phyloP scores from a whole-genome alignment of 495 filamentous ascomycete species.

The Cudoniella acicularis region DNA sequence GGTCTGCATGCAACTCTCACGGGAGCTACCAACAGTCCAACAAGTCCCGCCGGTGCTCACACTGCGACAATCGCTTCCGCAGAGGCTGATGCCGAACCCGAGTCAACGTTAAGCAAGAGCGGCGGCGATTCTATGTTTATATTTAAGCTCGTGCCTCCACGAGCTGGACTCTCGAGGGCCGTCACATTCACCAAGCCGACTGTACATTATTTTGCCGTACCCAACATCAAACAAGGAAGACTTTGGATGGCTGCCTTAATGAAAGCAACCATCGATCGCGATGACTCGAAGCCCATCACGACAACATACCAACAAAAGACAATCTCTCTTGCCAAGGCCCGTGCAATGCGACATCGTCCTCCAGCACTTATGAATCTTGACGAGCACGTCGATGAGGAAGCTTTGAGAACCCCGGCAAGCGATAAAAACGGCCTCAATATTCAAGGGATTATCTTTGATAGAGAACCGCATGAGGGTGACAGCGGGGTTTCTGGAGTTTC shows the following conservation, averaged over 20 bases:
- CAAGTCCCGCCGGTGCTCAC: conserved; percentile 63
- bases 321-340: conserved; percentile 44
- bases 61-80: conserved; percentile 50
- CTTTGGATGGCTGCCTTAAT: conserved; percentile 98
- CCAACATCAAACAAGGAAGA: conserved; percentile 80
- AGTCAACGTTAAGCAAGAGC: conserved; percentile 23
- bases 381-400: conserved; percentile 40
- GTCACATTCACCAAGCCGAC: conserved; percentile 97
- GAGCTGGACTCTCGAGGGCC: conserved; percentile 78
- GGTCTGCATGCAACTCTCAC: conserved; percentile 89
- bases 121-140: conserved; percentile 73
- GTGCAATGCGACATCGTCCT: conserved; percentile 47
- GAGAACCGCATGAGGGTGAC: conserved; percentile 42
- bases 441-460: conserved; percentile 26
- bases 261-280: conserved; percentile 98
- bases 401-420: conserved; percentile 21
- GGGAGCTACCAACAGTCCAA: conserved; percentile 72
- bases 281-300: conserved; percentile 70
- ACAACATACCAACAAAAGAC: conserved; percentile 81
- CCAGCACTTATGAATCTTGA: conserved; percentile 78
- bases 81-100: conserved; percentile 39
- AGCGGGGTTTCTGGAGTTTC: conserved; percentile 41
- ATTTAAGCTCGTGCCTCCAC: conserved; percentile 95
- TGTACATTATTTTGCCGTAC: conserved; percentile 95
- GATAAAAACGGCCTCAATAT: conserved; percentile 45